Conservation (phyloP, 768 basidiomycete genomes). For the Sistotremastrum niveocremeum region DNA sequence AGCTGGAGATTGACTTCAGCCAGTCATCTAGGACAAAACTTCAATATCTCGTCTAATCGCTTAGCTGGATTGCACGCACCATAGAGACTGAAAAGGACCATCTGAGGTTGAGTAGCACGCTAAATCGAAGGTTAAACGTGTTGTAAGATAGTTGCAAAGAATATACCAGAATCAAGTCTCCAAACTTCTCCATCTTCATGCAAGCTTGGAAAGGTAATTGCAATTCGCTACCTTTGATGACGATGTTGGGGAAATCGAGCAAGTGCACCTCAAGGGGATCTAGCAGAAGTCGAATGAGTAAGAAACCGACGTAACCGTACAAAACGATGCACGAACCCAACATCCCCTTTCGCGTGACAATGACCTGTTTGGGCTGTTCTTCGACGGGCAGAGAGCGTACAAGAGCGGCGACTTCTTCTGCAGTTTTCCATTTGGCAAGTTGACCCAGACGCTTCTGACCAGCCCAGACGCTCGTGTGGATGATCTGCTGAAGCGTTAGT, state of each 20-base stretch:
- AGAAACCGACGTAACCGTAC: neutral
- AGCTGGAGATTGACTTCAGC: constrained; percentile 97
- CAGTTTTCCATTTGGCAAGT: constrained; percentile 98
- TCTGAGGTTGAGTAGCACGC: constrained; percentile 96
- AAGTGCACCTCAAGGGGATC: constrained; percentile 96
- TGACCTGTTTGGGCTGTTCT: constrained; percentile 99
- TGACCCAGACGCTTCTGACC: constrained; percentile 99
- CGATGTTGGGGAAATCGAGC: constrained; percentile 99
- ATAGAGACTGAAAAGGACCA: constrained; percentile 97
- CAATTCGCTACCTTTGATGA: constrained; percentile 97
- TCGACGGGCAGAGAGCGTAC: constrained; percentile 98
- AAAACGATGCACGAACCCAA: constrained; percentile 41
- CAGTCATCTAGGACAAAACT: constrained; percentile 63
- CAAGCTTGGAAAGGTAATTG: constrained; percentile 99
- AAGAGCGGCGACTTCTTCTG: constrained; percentile 97
- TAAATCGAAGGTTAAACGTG: constrained; percentile 15
- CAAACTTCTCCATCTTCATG: constrained; percentile 99
- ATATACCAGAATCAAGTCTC: constrained; percentile 80
- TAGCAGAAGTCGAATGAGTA: constrained; percentile 15
- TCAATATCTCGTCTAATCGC: neutral
- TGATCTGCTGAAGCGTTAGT: constrained; percentile 35
- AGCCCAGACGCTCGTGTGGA: constrained; percentile 99
- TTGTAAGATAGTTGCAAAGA: neutral
- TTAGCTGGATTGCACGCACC: constrained; percentile 26
- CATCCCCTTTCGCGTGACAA: constrained; percentile 99